A percentile compares a stretch with the other conserved stretches of the same genome.
phyloP scores from a whole-genome alignment of 768 basidiomycete species.

The Mycena alexandri region DNA sequence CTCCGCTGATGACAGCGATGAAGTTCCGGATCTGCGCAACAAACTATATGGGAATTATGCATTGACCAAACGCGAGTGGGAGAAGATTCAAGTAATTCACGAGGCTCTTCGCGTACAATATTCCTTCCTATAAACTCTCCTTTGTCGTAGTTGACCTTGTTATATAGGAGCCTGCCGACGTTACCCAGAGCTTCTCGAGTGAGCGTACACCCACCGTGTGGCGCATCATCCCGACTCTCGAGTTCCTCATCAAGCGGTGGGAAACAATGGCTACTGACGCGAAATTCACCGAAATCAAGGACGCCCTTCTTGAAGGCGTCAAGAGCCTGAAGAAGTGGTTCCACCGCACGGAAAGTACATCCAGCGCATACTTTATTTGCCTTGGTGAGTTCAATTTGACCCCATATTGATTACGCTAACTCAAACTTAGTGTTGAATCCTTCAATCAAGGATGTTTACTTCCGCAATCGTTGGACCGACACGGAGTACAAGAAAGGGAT shows the following conservation, averaged over 20 bases:
- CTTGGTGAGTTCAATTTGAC: not conserved
- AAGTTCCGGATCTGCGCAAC: too few species aligned
- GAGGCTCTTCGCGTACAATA: too few species aligned
- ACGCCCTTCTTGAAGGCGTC: not conserved
- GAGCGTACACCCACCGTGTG: too few species aligned
- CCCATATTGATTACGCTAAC: not conserved
- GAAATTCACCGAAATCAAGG: not conserved
- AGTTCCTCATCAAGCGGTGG: slow-evolving; percentile 4
- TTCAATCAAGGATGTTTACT: slow-evolving; percentile 1
- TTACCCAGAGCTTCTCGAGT: too few species aligned
- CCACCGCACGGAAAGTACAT: not conserved
- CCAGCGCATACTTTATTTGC: slow-evolving; percentile 5
- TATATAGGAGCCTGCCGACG: too few species aligned
- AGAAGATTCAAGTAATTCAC: too few species aligned
- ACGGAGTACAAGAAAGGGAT: not conserved
- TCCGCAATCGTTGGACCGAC: not conserved
- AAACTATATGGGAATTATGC: too few species aligned
- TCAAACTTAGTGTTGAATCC: not conserved
- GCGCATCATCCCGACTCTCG: not conserved
- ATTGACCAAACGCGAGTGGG: too few species aligned
- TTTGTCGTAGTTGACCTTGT: too few species aligned
- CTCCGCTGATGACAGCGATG: too few species aligned
- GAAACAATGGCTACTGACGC: not conserved
- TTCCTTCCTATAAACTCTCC: too few species aligned
- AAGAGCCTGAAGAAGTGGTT: not conserved